Evolutionary conservation across 352 stramenopile species (phyloP), one percentile per base, ranked within the genome.

Genomic region (Pythium scleroteichum): DNA sequence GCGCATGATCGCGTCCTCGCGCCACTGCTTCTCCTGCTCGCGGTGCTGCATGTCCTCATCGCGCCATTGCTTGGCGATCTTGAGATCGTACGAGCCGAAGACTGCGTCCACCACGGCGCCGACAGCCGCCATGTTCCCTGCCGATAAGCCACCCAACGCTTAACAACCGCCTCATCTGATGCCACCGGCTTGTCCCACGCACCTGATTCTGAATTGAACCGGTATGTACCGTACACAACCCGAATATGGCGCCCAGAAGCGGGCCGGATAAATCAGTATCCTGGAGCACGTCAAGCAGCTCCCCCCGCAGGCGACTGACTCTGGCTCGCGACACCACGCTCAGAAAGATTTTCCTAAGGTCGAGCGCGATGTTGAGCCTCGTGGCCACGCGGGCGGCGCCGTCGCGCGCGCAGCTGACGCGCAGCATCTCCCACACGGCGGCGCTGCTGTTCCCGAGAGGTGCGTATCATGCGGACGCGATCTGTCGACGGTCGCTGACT

Each of bases 11-110:
- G 79, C 69, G 63, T 94, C 85, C 63, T 92, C 82, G 2, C 82
- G 77, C 79, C 81, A 92, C 66, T 94, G 85, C 57, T 87, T 90
- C 65, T 90, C 71, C 58, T 94, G 81, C 51, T 84, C 78, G 39
- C 81, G 81, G 60, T 88, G 67, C 40, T 87, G 58, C 13, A 92
- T 26, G 64, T 94, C 85, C 47, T 94, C 85, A 44, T 92, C 75
- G 14, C 85, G 82, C 85, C 85, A 94, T 56, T 89, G 80, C 75
- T 89, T 90, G 68, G 81, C 72, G 68, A 91, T 87, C 72, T 92
- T 90, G 55, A 92, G 69, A 56, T 94, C 85, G 58, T 94, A 94
- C 46, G 83, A 90, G 26, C 82, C 85, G 64, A 92, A 90, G 51
- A 94, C 81, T 29, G 81, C 82, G 59, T 88, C 79, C 45, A 92